A percentile compares a stretch with the other conserved stretches of the same genome.
These are phyloP conservation scores for Lasiodiplodia hormozganensis DNA, from an alignment of 2,329 filamentous ascomycete species.

Conservation along the genomic window DNA sequence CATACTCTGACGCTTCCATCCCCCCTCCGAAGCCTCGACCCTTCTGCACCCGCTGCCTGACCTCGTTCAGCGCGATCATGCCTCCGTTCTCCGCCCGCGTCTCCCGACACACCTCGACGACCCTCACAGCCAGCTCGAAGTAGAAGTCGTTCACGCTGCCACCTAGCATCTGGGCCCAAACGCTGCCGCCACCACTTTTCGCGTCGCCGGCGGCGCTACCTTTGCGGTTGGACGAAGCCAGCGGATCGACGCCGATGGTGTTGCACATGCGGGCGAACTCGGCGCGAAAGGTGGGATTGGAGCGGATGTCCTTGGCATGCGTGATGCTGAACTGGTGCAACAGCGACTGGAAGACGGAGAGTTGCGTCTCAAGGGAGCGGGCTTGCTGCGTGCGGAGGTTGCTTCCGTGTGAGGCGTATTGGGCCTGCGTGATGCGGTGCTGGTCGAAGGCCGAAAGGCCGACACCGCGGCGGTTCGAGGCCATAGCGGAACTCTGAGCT, in stretches of 20 bases:
- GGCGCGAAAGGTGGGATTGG: constrained; percentile 90
- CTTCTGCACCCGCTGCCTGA: constrained; percentile 75
- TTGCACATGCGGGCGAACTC: constrained; percentile 99
- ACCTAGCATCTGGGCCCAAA: constrained; percentile 93
- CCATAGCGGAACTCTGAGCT: constrained; percentile 36
- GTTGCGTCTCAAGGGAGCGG: constrained; percentile 86
- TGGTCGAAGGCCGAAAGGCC: constrained; percentile 90
- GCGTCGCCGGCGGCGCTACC: constrained; percentile 60
- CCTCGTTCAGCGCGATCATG: constrained; percentile 82
- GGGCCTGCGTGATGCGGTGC: constrained; percentile 78
- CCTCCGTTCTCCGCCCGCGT: constrained; percentile 92
- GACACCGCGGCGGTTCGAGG: constrained; percentile 71
- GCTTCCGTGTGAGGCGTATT: constrained; percentile 89
- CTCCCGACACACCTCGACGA: constrained; percentile 89
- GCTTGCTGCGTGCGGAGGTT: constrained; percentile 85
- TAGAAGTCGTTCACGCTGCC: constrained; percentile 97
- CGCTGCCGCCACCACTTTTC: constrained; percentile 58
- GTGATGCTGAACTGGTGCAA: constrained; percentile 95
- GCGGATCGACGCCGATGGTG: constrained; percentile 93
- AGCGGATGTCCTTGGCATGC: constrained; percentile 94
- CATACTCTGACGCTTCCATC: constrained; percentile 78
- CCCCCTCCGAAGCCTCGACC: constrained; percentile 77
- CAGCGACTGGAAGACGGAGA: constrained; percentile 93
- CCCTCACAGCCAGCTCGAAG: constrained; percentile 93
- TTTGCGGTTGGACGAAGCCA: constrained; percentile 61